Evolutionary conservation across 1,139 yeast genomes (phyloP), one percentile per base, ranked within the genome.

Genomic region (Blastobotrys arbuscula): DNA sequence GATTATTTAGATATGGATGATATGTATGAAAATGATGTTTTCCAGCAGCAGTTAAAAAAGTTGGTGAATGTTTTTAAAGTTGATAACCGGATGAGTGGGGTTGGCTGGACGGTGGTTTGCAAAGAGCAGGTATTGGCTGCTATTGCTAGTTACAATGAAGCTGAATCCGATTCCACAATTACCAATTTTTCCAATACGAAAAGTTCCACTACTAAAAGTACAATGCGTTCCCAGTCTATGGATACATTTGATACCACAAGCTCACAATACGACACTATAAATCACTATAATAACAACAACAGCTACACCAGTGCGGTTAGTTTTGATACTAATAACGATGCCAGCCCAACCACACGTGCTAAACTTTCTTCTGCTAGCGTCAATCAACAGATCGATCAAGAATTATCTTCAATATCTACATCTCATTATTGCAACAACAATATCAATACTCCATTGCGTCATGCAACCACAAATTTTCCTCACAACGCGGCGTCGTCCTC

Each of bases 31-130:
- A 16, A 36, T 30, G 35, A 24, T 10, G 42, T 6, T n/a, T 49
- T 45, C 23, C 48, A 49, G 23, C 33, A 15, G 12, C 43, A 45
- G 18, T 15, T 49, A 39, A n/a, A 35, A 2, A 24, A 30, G 35
- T 38, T 49, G 40, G 49, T 49, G 13, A 42, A 34, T 16, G 31
- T 49, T 7, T 49, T 31, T 39, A 49, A 49, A 31, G 28, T 39
- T 19, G 46, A 45, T 19, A 20, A 36, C 12, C 42, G 51, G 2
- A 31, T 41, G 26, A 15, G 18, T 23, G 42, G 34, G 16, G 34
- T 9, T 15, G 33, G 16, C 15, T 39, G 42, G 42, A 10, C 16
- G 10, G 21, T 18, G 21, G 38, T 35, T 6, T 10, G 13, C 21
- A 35, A 35, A 23, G 7, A 7, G 38, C 19, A 16, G 21, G 19